Evolutionary conservation across 2,329 filamentous ascomycete species (phyloP).

Genomic region (Beauveria sp.): DNA sequence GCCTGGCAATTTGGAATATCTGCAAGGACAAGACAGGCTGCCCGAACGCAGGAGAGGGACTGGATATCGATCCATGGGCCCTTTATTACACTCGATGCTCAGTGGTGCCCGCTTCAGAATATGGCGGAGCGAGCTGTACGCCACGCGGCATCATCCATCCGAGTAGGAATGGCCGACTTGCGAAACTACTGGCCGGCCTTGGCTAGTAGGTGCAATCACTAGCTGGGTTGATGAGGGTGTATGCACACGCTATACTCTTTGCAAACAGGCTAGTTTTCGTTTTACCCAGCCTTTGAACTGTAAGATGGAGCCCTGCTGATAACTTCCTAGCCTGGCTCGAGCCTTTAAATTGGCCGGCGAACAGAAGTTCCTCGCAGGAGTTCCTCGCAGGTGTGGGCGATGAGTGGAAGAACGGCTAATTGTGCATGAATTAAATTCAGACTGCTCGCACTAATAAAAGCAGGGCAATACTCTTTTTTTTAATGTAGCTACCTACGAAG

Average conservation of each 20-base stretch:
- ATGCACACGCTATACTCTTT: neutral
- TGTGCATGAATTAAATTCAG: neutral
- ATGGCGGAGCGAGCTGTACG: neutral
- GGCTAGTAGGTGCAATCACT: neutral
- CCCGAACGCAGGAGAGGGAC: neutral
- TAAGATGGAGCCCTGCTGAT: neutral
- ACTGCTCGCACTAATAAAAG: too few relatives aligned
- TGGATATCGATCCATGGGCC: neutral
- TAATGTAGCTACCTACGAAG: too few relatives aligned
- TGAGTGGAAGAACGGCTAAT: too few relatives aligned
- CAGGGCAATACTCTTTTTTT: too few relatives aligned
- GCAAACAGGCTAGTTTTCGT: neutral
- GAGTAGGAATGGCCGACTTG: neutral
- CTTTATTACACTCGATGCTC: neutral
- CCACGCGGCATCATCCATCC: slow-evolving; percentile 9
- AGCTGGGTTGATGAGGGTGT: neutral
- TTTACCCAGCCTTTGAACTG: neutral
- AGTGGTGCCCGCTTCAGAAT: slow-evolving; percentile 5
- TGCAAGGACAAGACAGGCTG: neutral
- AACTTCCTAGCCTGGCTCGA: neutral
- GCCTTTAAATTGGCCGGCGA: neutral
- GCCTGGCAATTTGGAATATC: too few relatives aligned
- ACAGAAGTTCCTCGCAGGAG: slow-evolving; percentile 3
- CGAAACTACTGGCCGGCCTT: neutral
- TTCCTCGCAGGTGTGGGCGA: neutral